These are phyloP conservation scores for Poronia punctata DNA, from an alignment of 495 filamentous ascomycete genomes.

Conservation along the genomic window DNA sequence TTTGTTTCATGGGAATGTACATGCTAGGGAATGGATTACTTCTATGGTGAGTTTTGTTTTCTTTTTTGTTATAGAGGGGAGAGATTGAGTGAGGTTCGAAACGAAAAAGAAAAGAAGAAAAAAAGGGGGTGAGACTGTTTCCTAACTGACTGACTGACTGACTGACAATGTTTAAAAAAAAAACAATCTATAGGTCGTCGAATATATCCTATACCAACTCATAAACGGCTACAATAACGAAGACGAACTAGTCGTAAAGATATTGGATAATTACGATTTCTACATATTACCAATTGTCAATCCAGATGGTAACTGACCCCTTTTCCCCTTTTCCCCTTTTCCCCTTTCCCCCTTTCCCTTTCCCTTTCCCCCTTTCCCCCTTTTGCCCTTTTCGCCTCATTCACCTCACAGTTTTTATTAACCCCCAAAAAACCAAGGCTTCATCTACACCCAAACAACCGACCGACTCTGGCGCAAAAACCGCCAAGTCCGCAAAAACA, in stretches of 20 bases:
- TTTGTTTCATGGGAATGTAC: slow-evolving; percentile 55
- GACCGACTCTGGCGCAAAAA: slow-evolving; percentile 62
- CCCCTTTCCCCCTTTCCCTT: not conserved
- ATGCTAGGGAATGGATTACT: slow-evolving; percentile 60
- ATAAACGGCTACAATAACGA: slow-evolving; percentile 39
- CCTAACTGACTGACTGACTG: not conserved
- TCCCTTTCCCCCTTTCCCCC: not conserved
- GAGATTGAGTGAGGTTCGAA: no score
- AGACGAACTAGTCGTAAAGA: slow-evolving; percentile 32
- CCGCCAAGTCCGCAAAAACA: slow-evolving; percentile 38
- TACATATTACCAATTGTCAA: slow-evolving; percentile 58
- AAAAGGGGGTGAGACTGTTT: not conserved
- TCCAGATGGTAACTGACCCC: slow-evolving; percentile 46
- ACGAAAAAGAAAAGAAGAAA: no score
- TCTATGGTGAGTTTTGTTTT: slow-evolving; percentile 28
- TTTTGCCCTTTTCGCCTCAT: no score
- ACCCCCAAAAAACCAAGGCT: slow-evolving; percentile 28
- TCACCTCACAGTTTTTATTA: no score
- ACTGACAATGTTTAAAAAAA: not conserved
- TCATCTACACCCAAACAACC: slow-evolving; percentile 54
- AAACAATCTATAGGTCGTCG: slow-evolving; percentile 38
- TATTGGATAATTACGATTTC: slow-evolving; percentile 55
- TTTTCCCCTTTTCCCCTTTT: not conserved
- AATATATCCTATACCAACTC: slow-evolving; percentile 52
- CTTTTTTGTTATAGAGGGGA: not conserved